Evolutionary conservation across 202 grass and related monocot genomes (phyloP), one percentile per base, ranked within the genome.

Genomic region (Elaeis oleifera): DNA sequence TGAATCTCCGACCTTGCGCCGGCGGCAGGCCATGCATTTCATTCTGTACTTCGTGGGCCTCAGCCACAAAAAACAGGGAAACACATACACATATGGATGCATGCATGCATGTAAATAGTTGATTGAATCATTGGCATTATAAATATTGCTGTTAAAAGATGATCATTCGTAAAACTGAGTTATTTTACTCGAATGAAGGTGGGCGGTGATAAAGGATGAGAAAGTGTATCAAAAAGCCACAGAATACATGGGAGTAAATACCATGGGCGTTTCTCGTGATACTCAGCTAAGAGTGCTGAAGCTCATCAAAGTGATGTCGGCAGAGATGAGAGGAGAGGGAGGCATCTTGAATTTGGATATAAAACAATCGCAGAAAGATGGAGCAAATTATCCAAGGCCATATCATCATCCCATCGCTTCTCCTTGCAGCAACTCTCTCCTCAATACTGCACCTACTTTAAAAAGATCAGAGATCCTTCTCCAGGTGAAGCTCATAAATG

Each of bases 251-350:
- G 0, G 1, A 4, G 0, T 5, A n/a, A 88, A 74, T 74, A 82
- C 50, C 53, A 64, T 96, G 69, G 90, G 90, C 36, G 59, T 60
- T 69, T 96, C 90, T 60, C 69, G 81, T 6, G 90, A 96, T 54
- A 85, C 86, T 48, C 90, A 96, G 65, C 54, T 88, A 20, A 82
- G 83, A 59, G 62, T 96, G 0, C 80, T 90, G 29, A 61, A 24
- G 54, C 39, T 83, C 55, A 13, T 90, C 5, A 85, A 80, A 70
- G 63, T 48, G 20, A 90, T 90, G 0, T 20, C 88, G 51, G 63
- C 62, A 29, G 73, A 88, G 64, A 72, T 88, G 50, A 61, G 36
- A n/a, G 13, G 48, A 64, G 19, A 25, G 24, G 61, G 50, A 16
- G 61, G 50, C 16, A 64, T 64, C n/a, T 64, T 24, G 48, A 26